A percentile compares a stretch with the other conserved stretches of the same genome.
These are phyloP conservation scores for Fusarium fujikuroi DNA, from an alignment of 2,329 filamentous ascomycete genomes.

Conservation along the genomic window DNA sequence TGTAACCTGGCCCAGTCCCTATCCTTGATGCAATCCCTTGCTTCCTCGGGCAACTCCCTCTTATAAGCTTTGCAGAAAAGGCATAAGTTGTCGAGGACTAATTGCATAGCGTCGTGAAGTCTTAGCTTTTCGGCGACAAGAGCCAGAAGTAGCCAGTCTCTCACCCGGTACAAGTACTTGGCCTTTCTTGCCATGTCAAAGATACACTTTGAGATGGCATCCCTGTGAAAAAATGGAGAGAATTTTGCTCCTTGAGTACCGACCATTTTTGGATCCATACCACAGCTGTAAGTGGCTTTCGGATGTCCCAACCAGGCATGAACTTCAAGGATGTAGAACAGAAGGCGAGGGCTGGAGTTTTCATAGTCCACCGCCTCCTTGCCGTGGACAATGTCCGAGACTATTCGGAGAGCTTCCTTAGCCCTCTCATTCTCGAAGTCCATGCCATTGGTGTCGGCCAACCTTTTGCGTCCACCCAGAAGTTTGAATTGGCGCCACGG, in stretches of 20 bases:
- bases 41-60: background rate
- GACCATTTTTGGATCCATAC: background rate
- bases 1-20: slow-evolving; percentile 6
- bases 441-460: background rate
- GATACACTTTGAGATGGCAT: background rate
- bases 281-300: background rate
- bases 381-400: slow-evolving; percentile 19
- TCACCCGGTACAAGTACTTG: slow-evolving; percentile 2
- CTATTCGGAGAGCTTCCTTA: background rate
- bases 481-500: background rate
- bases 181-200: background rate
- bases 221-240: slow-evolving; percentile 2
- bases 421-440: background rate
- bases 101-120: background rate
- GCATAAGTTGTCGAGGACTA: background rate
- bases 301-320: slow-evolving; percentile 19
- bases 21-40: slow-evolving; percentile 2
- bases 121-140: slow-evolving; percentile 20
- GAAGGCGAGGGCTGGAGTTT: background rate
- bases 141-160: slow-evolving; percentile 30
- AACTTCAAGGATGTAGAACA: slow-evolving; percentile 29
- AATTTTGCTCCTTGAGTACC: background rate
- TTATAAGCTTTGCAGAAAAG: slow-evolving; percentile 1
- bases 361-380: background rate
- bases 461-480: background rate